Evolutionary conservation across 108 stramenopile species (phyloP).

Genomic region (Licmophora abbreviata): DNA sequence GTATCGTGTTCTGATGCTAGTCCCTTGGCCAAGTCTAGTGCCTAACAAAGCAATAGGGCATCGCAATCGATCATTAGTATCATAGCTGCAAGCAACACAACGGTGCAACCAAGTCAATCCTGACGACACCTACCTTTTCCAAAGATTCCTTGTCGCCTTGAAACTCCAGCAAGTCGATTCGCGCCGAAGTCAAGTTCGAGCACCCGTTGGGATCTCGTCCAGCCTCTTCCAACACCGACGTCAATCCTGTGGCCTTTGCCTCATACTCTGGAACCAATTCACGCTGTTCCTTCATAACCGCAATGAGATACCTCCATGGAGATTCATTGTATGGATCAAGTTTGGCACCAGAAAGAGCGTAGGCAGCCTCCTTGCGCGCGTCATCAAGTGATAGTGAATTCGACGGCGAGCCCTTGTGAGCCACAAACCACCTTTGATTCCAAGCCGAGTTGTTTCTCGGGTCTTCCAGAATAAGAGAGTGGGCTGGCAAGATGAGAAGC

Average conservation of each 20-base stretch:
- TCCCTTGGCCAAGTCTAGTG: constrained; percentile 24
- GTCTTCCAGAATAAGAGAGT: constrained; percentile 51
- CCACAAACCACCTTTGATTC: constrained; percentile 97
- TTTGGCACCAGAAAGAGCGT: constrained; percentile 41
- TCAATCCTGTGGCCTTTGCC: constrained; percentile 7
- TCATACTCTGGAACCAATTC: constrained; percentile 12
- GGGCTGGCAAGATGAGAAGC: neutral
- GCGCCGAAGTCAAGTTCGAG: constrained; percentile 43
- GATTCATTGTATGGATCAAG: constrained; percentile 82
- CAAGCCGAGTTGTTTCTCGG: constrained; percentile 97
- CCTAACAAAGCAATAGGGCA: too few relatives aligned
- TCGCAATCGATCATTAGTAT: too few relatives aligned
- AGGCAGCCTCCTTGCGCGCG: constrained; percentile 46
- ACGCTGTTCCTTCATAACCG: constrained; percentile 61
- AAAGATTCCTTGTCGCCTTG: constrained; percentile 30
- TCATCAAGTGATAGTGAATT: constrained; percentile 24
- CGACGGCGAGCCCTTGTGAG: constrained; percentile 39
- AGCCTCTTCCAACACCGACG: constrained; percentile 11
- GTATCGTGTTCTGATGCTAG: constrained; percentile 40
- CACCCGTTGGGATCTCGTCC: constrained; percentile 30
- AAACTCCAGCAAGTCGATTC: constrained; percentile 63
- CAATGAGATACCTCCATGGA: constrained; percentile 78
- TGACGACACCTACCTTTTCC: too few relatives aligned
- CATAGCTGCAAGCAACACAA: too few relatives aligned
- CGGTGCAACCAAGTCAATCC: too few relatives aligned